These are phyloP conservation scores for Exophiala calicioides DNA, from an alignment of 2,329 filamentous ascomycete species.

Conservation along the genomic window DNA sequence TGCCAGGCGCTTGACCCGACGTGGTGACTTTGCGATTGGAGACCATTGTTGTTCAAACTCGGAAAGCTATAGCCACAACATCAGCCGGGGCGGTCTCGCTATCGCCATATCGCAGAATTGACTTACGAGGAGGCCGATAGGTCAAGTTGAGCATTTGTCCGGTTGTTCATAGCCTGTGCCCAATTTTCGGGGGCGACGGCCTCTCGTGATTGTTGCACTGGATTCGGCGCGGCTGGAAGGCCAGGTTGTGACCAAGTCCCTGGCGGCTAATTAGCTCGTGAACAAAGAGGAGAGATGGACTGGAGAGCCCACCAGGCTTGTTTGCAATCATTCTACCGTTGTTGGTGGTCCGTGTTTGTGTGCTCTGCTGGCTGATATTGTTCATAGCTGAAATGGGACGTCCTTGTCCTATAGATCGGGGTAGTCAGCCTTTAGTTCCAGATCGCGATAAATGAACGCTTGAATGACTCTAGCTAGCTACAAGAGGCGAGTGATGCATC, in stretches of 20 bases:
- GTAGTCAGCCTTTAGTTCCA: constrained; percentile 5
- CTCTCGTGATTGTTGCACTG: constrained; percentile 23
- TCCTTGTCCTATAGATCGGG: constrained; percentile 23
- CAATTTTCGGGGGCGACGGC: constrained; percentile 27
- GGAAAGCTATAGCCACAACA: constrained; percentile 22
- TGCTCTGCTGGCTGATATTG: constrained; percentile 26
- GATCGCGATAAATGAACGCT: too few relatives aligned
- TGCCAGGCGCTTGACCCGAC: constrained; percentile 31
- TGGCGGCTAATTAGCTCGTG: constrained; percentile 6
- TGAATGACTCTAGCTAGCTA: not conserved
- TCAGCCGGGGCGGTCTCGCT: constrained; percentile 1
- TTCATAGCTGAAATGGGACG: constrained; percentile 27
- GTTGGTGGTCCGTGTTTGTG: constrained; percentile 25
- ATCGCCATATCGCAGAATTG: not conserved
- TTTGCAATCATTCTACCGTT: constrained; percentile 23
- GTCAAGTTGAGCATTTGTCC: constrained; percentile 28
- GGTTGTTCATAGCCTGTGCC: constrained; percentile 31
- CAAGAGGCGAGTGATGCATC: not conserved
- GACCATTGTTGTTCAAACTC: constrained; percentile 28
- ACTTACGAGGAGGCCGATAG: constrained; percentile 30
- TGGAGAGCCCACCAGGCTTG: constrained; percentile 27
- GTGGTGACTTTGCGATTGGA: constrained; percentile 25
- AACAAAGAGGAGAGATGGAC: not conserved
- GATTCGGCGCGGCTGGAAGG: constrained; percentile 12
- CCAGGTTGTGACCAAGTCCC: constrained; percentile 28